These are phyloP conservation scores for Puccinia horiana DNA, from an alignment of 1,284 basidiomycete genomes.

Conservation along the genomic window DNA sequence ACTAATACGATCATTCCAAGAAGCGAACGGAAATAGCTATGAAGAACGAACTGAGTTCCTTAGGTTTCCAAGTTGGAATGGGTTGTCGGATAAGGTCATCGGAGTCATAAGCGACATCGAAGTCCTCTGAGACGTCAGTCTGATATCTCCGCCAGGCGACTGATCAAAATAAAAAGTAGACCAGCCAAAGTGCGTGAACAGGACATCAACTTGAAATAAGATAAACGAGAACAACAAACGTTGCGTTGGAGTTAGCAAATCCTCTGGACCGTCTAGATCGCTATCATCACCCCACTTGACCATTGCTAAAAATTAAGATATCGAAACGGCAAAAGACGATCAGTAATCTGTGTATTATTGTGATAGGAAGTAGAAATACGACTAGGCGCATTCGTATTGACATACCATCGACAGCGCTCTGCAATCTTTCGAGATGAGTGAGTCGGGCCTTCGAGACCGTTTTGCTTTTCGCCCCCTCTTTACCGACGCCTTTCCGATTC, in stretches of 20 bases:
- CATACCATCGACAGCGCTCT: conserved; percentile 41
- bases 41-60: conserved; percentile 46
- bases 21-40: background rate
- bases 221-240: background rate
- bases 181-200: background rate
- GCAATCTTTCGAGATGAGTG: conserved; percentile 41
- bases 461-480: conserved; percentile 29
- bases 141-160: conserved; percentile 47
- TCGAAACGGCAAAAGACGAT: no score
- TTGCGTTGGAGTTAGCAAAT: conserved; percentile 30
- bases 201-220: background rate
- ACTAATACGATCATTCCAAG: background rate
- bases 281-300: conserved; percentile 48
- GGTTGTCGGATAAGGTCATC: conserved; percentile 30
- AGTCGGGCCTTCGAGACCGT: conserved; percentile 35
- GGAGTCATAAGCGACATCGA: conserved; percentile 48
- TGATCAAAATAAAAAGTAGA: conserved; percentile 3
- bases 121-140: conserved; percentile 33
- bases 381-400: background rate
- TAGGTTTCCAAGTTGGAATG: conserved; percentile 42
- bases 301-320: conserved; percentile 13
- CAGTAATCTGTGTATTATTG: no score
- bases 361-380: background rate
- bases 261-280: conserved; percentile 37
- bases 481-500: conserved; percentile 5